phyloP scores from a whole-genome alignment of 352 stramenopile genomes.

The Sclerospora graminicola region DNA sequence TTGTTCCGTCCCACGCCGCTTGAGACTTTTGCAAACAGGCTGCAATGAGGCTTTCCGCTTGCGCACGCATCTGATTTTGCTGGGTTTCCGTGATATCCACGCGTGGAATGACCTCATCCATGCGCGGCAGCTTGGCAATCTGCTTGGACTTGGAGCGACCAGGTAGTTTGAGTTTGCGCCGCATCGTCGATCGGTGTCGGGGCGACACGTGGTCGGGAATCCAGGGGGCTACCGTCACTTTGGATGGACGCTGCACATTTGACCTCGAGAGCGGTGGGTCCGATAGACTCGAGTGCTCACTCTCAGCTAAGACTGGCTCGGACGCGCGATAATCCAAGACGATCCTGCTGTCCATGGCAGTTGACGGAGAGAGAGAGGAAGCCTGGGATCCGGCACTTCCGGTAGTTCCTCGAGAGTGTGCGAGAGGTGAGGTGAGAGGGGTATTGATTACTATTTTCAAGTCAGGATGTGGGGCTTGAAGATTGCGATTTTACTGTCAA shows the following conservation, averaged over 20 bases:
- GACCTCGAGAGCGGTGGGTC: slow-evolving; percentile 18
- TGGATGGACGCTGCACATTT: slow-evolving; percentile 16
- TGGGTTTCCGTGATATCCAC: slow-evolving; percentile 21
- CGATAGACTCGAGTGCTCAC: slow-evolving; percentile 19
- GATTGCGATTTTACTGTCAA: slow-evolving; percentile 3
- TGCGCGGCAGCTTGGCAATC: slow-evolving; percentile 17
- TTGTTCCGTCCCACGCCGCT: slow-evolving; percentile 44
- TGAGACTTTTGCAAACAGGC: slow-evolving; percentile 28
- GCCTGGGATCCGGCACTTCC: too few species aligned
- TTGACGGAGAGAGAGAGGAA: too few species aligned
- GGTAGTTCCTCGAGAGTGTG: too few species aligned
- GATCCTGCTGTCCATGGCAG: slow-evolving; percentile 1
- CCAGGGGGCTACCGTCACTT: slow-evolving; percentile 8
- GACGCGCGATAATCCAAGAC: slow-evolving; percentile 21
- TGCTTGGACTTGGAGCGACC: slow-evolving; percentile 17
- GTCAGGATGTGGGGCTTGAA: too few species aligned
- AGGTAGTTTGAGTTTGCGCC: slow-evolving; percentile 21
- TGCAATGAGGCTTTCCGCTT: slow-evolving; percentile 30
- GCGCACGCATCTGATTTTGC: slow-evolving; percentile 19
- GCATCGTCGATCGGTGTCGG: slow-evolving; percentile 8
- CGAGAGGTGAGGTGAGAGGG: too few species aligned
- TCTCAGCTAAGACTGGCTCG: slow-evolving; percentile 19
- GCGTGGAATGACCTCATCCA: slow-evolving; percentile 26
- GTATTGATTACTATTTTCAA: too few species aligned
- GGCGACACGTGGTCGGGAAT: slow-evolving; percentile 3